These are phyloP conservation scores for Trypanosomatidae sp. DNA, from an alignment of 208 protist genomes.

Conservation along the genomic window DNA sequence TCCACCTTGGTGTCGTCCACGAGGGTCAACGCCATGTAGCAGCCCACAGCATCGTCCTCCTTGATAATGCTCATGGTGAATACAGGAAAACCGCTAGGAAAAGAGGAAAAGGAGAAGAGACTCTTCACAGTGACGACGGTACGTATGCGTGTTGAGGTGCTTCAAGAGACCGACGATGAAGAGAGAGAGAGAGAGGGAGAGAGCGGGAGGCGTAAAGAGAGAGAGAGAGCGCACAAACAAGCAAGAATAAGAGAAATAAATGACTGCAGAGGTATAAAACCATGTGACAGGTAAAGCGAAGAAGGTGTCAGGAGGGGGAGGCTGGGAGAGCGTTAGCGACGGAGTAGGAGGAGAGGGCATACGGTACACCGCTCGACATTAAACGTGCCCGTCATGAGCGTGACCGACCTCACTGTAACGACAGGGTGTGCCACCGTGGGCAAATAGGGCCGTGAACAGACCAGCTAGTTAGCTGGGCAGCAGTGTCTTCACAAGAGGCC, in stretches of 20 bases:
- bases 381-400: not conserved
- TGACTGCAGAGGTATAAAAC: not conserved
- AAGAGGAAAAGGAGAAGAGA: not conserved
- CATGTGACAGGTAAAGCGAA: not conserved
- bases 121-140: not conserved
- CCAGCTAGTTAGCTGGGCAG: too few relatives aligned
- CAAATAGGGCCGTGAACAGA: not conserved
- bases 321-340: too few relatives aligned
- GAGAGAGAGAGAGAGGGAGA: slow-evolving; percentile 9
- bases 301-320: not conserved
- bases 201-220: not conserved
- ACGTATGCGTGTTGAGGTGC: not conserved
- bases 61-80: slow-evolving; percentile 51
- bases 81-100: not conserved
- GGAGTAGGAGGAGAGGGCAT: not conserved
- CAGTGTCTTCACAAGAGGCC: not conserved
- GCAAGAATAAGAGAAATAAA: not conserved
- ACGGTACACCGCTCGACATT: not conserved
- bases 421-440: not conserved
- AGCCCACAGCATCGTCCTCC: slow-evolving; percentile 72
- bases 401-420: not conserved
- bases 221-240: not conserved
- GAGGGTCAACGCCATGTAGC: slow-evolving; percentile 56
- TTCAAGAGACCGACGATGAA: slow-evolving; percentile 5
- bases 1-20: slow-evolving; percentile 60